Evolutionary conservation across 2,329 filamentous ascomycete genomes (phyloP).

Genomic region (Dothiorella sarmentorum): DNA sequence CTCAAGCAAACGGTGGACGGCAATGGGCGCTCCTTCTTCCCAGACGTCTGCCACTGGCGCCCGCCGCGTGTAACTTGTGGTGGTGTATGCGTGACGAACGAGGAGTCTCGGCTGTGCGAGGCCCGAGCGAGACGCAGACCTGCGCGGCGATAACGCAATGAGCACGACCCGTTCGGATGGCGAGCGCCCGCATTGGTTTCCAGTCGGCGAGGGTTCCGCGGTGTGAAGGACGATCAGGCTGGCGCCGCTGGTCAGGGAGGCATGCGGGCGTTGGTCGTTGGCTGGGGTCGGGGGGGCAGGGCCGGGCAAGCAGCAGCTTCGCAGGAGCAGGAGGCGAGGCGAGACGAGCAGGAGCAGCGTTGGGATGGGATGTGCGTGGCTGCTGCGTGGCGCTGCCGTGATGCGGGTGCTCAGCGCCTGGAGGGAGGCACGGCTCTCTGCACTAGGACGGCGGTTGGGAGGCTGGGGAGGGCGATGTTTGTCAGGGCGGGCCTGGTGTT

Average conservation of each 20-base stretch:
- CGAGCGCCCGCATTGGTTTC: constrained; percentile 15
- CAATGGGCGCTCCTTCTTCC: not conserved
- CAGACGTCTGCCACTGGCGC: constrained; percentile 3
- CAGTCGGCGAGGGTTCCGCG: not conserved
- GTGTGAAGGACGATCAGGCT: constrained; percentile 3
- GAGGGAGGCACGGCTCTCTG: constrained; percentile 8
- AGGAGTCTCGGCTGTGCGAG: constrained; percentile 15
- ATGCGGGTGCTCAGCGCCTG: not conserved
- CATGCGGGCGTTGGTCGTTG: constrained; percentile 10
- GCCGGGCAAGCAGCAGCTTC: too few relatives aligned
- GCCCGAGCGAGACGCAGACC: constrained; percentile 14
- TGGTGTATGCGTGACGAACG: constrained; percentile 13
- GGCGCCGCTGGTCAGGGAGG: constrained; percentile 12
- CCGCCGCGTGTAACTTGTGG: constrained; percentile 17
- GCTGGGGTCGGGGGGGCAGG: not conserved
- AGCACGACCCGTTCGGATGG: constrained; percentile 8
- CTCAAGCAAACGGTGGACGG: constrained; percentile 2
- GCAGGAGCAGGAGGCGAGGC: constrained; percentile 12
- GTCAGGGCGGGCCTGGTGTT: constrained; percentile 13
- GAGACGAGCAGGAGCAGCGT: not conserved
- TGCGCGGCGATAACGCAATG: constrained; percentile 11
- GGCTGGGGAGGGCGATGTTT: constrained; percentile 6
- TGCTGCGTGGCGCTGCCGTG: not conserved
- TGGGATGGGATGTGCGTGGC: not conserved
- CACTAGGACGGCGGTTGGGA: not conserved